Base-by-base conservation (phyloP, 1,139 yeast species). In the Groenewaldozyma auringiensis region DNA sequence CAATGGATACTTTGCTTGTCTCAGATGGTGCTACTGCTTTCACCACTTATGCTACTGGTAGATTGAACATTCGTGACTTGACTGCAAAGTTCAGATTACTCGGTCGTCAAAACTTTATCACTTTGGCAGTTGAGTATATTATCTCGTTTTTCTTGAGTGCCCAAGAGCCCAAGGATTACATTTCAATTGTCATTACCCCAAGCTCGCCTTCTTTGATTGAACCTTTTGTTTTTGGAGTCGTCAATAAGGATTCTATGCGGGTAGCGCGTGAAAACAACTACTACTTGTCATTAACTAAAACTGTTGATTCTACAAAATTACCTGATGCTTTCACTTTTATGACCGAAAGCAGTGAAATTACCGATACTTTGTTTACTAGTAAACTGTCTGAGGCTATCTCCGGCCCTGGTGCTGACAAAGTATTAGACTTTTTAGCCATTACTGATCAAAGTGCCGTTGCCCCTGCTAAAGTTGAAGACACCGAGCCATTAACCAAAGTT, bases 331-430 rank as follows among this genome's bases (percentile, higher is more conserved):
- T 76, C 62, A 95, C 88, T 20, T 86, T 79, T 68, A 89, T 92
- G 98, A 74, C 86, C 57, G 98, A 92, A 70, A 79, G 79, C 48
- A 75, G 79, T 50, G 97, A 89, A 63, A 72, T 86, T 66, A 87
- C 82, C 57, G 87, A 81, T 4, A 70, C 77, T 53, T 67, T 83
- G 48, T 72, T 75, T 53, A 72, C 78, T 43, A 72, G 78, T 48
- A 76, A 72, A 48, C 66, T 79, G 39, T 65, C 71, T 34, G 75
- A 74, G 47, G 70, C 77, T 29, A 63, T 84, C 51, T 6, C 29
- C 11, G 11, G 29, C 29, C 57, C 62, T 13, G 71, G 72, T 47
- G 68, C 82, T 47, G 77, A 78, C 39, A 63, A 72, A 8, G 67
- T 76, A 45, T 67, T 89, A 58, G 78, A 79, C 59, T 83, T 64